These are phyloP conservation scores for Racocetra persica DNA, from an alignment of 371 early-diverging fungal species.

Conservation along the genomic window DNA sequence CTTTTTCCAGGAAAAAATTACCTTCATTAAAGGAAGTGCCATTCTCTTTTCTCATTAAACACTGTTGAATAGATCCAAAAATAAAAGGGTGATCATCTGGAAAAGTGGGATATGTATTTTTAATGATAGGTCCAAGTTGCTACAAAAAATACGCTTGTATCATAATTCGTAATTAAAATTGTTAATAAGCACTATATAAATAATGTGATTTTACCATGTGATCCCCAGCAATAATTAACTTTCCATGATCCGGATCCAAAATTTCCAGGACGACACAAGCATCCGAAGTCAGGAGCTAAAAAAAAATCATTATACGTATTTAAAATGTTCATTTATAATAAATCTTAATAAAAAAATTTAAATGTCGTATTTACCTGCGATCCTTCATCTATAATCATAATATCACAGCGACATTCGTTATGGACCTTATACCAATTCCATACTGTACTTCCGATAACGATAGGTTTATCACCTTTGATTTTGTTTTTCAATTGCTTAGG, in stretches of 20 bases:
- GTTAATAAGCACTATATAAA: too few relatives aligned
- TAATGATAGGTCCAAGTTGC: constrained; percentile 65
- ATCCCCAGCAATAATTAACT: constrained; percentile 65
- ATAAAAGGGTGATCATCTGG: constrained; percentile 53
- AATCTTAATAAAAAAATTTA: too few relatives aligned
- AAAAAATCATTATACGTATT: too few relatives aligned
- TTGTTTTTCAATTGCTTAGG: too few relatives aligned
- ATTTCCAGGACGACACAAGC: constrained; percentile 59
- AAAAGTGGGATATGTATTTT: constrained; percentile 56
- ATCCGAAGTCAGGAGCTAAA: constrained; percentile 60
- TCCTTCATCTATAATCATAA: constrained; percentile 68
- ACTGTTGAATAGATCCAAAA: constrained; percentile 64
- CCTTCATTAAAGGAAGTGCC: constrained; percentile 52
- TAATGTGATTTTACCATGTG: constrained; percentile 60
- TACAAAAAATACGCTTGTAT: too few relatives aligned
- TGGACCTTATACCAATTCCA: constrained; percentile 62
- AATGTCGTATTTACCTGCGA: too few relatives aligned
- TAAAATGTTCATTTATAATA: too few relatives aligned
- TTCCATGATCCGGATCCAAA: constrained; percentile 52
- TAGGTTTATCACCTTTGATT: too few relatives aligned
- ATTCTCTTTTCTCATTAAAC: constrained; percentile 60
- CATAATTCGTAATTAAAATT: too few relatives aligned
- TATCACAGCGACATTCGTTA: constrained; percentile 53
- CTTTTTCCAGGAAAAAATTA: constrained; percentile 51
- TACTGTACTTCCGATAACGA: constrained; percentile 62